Evolutionary conservation across 805 yeast species (phyloP).

Genomic region (Ogataea siamensis): DNA sequence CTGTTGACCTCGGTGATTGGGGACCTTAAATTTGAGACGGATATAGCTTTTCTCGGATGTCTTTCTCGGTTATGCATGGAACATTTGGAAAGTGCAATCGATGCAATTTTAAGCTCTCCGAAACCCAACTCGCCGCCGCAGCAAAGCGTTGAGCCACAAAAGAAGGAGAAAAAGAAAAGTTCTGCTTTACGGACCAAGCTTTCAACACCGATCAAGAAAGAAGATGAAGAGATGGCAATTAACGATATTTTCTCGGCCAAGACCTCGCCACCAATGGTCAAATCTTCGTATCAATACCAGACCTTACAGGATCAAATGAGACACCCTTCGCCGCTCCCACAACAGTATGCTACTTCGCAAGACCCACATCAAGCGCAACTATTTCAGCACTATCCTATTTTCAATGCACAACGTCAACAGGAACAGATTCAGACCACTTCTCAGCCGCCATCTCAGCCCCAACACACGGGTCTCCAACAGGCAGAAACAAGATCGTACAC

Average conservation of each 20-base stretch:
- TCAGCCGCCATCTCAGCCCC: constrained; percentile 1
- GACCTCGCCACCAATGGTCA: constrained; percentile 6
- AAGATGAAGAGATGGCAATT: constrained; percentile 29
- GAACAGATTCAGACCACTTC: no score
- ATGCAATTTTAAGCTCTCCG: constrained; percentile 57
- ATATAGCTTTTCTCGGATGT: constrained; percentile 57
- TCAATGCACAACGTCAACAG: background rate
- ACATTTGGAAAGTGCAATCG: constrained; percentile 57
- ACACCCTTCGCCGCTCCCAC: constrained; percentile 14
- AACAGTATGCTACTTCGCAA: background rate
- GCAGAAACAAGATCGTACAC: constrained; percentile 24
- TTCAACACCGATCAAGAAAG: constrained; percentile 15
- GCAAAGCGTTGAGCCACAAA: constrained; percentile 16
- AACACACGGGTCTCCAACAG: background rate
- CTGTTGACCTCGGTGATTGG: constrained; percentile 50
- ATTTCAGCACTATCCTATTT: background rate
- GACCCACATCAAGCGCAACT: background rate
- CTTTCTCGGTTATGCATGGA: constrained; percentile 55
- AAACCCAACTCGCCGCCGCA: constrained; percentile 27
- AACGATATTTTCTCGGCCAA: constrained; percentile 34
- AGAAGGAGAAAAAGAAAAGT: constrained; percentile 22
- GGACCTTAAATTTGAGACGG: constrained; percentile 51
- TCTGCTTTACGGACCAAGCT: constrained; percentile 26
- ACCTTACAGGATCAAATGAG: constrained; percentile 26
- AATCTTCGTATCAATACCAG: constrained; percentile 13